A percentile compares a stretch with the other conserved stretches of the same genome.
phyloP scores from a whole-genome alignment of 129 eudicot genomes.

The Erigeron canadensis region DNA sequence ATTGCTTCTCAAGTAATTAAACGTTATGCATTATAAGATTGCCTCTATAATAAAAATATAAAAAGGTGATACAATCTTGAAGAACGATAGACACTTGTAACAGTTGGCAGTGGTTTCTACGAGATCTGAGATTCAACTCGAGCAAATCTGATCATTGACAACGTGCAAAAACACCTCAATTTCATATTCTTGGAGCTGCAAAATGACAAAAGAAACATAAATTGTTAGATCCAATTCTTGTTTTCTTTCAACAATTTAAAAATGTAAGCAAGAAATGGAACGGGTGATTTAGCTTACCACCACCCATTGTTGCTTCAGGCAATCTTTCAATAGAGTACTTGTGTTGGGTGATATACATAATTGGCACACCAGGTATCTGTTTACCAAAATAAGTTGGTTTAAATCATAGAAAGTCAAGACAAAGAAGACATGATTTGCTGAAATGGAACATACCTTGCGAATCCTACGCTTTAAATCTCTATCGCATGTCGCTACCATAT shows the following conservation, averaged over 20 bases:
- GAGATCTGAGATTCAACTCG: not conserved
- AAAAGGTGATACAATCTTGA: not conserved
- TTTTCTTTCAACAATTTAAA: not conserved
- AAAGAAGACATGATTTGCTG: not conserved
- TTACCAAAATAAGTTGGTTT: not conserved
- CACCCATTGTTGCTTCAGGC: slow-evolving; percentile 99
- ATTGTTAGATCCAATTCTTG: not conserved
- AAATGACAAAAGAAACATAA: not conserved
- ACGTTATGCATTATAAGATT: not conserved
- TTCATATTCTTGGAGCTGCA: slow-evolving; percentile 63
- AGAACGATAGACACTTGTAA: not conserved
- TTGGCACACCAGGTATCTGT: slow-evolving; percentile 97
- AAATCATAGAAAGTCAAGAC: not conserved
- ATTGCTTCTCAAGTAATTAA: not conserved
- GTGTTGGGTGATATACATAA: slow-evolving; percentile 91
- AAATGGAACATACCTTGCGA: slow-evolving; percentile 58
- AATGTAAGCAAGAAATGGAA: not conserved
- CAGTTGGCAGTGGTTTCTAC: not conserved
- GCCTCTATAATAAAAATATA: not conserved
- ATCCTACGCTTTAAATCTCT: slow-evolving; percentile 93
- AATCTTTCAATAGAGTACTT: slow-evolving; percentile 82
- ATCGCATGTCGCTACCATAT: slow-evolving; percentile 98
- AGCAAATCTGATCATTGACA: not conserved
- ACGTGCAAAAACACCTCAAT: not conserved
- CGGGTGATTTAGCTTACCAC: slow-evolving; percentile 53